phyloP scores from a whole-genome alignment of 2,329 filamentous ascomycete genomes.

The Ceratocystis cubensis region DNA sequence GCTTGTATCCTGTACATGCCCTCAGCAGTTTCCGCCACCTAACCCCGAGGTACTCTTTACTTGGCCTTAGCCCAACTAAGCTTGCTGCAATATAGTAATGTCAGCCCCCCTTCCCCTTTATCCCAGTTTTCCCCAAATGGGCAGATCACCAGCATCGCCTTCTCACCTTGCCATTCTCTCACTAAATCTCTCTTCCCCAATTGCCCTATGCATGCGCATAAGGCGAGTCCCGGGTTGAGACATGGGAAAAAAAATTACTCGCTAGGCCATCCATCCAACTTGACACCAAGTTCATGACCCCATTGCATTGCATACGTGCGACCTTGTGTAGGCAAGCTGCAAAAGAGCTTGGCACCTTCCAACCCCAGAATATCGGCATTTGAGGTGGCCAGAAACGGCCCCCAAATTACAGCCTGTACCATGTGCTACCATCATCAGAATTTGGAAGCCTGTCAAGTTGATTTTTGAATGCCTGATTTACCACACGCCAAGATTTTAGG shows the following conservation, averaged over 20 bases:
- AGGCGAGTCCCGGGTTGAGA: not conserved
- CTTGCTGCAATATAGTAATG: no score
- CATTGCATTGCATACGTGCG: not conserved
- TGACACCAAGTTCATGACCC: not conserved
- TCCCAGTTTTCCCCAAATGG: no score
- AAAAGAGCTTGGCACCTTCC: not conserved
- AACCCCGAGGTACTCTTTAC: not conserved
- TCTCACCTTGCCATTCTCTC: not conserved
- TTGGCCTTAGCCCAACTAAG: no score
- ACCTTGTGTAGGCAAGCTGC: slow-evolving; percentile 5
- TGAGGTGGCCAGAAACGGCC: not conserved
- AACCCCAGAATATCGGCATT: not conserved
- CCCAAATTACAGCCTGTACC: not conserved
- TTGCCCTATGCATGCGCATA: not conserved
- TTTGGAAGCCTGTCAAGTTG: not conserved
- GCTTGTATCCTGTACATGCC: no score
- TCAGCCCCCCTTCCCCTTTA: no score
- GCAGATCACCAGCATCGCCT: no score
- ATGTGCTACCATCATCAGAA: not conserved
- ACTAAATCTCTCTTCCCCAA: not conserved
- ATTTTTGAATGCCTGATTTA: not conserved
- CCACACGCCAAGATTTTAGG: not conserved
- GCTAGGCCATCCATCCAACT: not conserved
- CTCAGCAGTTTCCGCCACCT: no score
- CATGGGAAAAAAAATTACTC: not conserved